phyloP scores from a whole-genome alignment of 2,329 filamentous ascomycete species.

The Ophidiomyces ophidiicola region DNA sequence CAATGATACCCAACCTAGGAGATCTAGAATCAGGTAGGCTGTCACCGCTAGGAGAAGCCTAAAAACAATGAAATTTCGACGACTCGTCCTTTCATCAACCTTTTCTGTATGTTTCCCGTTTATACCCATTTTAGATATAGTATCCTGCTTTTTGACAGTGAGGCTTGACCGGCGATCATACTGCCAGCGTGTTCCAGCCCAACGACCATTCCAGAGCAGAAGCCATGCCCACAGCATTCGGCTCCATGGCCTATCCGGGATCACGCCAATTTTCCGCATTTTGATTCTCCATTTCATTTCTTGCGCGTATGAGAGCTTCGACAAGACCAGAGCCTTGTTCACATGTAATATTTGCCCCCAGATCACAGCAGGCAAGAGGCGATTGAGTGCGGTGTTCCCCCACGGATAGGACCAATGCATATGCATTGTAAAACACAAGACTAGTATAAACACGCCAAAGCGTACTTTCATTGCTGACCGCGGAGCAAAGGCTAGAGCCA shows the following conservation, averaged over 20 bases:
- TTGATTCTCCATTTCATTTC: constrained; percentile 8
- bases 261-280: neutral
- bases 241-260: neutral
- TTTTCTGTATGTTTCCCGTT: neutral
- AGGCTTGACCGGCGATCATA: neutral
- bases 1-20: neutral
- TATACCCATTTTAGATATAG: neutral
- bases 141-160: neutral
- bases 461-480: neutral
- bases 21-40: constrained; percentile 4
- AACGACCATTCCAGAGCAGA: constrained; percentile 5
- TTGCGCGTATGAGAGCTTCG: neutral
- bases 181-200: constrained; percentile 8
- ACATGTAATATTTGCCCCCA: constrained; percentile 1
- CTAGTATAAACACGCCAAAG: neutral
- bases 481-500: constrained; percentile 1
- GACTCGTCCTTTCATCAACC: neutral
- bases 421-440: neutral
- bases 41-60: neutral
- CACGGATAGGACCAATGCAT: constrained; percentile 1
- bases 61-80: neutral
- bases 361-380: neutral
- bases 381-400: neutral
- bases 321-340: neutral
- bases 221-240: constrained; percentile 4